These are phyloP conservation scores for Xylariaceae sp. DNA, from an alignment of 2,329 filamentous ascomycete genomes.

Conservation along the genomic window DNA sequence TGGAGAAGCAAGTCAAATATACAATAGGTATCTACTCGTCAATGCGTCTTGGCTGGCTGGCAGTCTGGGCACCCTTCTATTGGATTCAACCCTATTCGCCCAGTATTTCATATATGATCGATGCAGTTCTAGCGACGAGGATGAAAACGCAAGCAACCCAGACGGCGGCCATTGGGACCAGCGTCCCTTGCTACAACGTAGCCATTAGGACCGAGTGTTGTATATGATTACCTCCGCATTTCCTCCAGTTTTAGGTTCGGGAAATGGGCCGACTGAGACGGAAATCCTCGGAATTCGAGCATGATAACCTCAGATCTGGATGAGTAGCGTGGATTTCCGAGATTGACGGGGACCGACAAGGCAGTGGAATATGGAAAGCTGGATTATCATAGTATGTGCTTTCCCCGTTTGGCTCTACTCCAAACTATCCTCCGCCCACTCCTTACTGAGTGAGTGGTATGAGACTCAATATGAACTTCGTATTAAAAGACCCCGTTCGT, in stretches of 20 bases:
- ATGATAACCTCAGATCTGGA: too few species aligned
- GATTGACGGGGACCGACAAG: too few species aligned
- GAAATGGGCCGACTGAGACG: conserved; percentile 3
- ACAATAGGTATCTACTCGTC: conserved; percentile 77
- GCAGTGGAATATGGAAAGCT: too few species aligned
- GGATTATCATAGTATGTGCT: not conserved
- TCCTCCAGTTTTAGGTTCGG: conserved; percentile 8
- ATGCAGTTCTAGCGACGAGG: conserved; percentile 30
- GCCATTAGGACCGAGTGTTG: conserved; percentile 2
- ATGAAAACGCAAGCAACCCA: conserved; percentile 26
- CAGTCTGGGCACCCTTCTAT: conserved; percentile 76
- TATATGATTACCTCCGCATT: not conserved
- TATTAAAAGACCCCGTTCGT: not conserved
- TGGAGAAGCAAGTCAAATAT: conserved; percentile 62
- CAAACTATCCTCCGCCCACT: not conserved
- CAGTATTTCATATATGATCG: conserved; percentile 84
- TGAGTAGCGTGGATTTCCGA: too few species aligned
- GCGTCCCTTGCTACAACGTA: conserved; percentile 29
- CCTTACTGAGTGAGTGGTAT: not conserved
- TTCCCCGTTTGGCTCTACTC: not conserved
- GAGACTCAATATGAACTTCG: not conserved
- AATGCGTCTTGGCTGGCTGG: conserved; percentile 89
- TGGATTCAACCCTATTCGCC: conserved; percentile 81
- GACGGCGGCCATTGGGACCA: conserved; percentile 28
- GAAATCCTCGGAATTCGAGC: not conserved